A percentile compares a stretch with the other conserved stretches of the same genome.
Conservation (phyloP, 2,329 filamentous ascomycete species). For the Parastagonospora nodorum region DNA sequence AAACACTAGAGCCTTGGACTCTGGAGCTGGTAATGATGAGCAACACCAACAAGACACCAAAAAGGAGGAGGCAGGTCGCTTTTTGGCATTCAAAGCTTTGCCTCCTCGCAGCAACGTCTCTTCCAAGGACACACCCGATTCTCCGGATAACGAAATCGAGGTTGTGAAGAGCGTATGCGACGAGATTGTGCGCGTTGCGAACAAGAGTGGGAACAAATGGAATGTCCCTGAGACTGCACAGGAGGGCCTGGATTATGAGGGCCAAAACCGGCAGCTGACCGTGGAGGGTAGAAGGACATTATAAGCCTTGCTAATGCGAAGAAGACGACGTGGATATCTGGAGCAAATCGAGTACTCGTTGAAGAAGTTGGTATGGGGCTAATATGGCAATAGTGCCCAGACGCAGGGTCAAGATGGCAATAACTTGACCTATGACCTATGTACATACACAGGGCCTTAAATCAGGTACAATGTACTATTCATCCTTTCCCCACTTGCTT, state of each 20-base stretch:
- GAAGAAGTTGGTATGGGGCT: slow-evolving; percentile 91
- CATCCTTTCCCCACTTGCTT: neutral
- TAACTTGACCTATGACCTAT: no score
- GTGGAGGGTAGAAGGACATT: slow-evolving; percentile 70
- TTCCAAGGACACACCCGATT: slow-evolving; percentile 21
- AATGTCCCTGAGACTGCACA: slow-evolving; percentile 28
- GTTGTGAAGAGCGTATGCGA: slow-evolving; percentile 69
- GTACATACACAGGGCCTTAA: neutral
- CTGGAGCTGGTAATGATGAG: slow-evolving; percentile 46
- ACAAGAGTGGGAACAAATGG: slow-evolving; percentile 45
- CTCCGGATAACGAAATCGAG: slow-evolving; percentile 55
- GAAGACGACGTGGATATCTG: slow-evolving; percentile 80
- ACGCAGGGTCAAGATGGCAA: neutral
- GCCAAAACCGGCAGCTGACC: slow-evolving; percentile 22
- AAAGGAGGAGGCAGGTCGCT: slow-evolving; percentile 30
- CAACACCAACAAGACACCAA: slow-evolving; percentile 10
- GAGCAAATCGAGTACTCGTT: slow-evolving; percentile 88
- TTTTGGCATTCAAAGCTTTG: slow-evolving; percentile 63
- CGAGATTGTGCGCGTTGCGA: slow-evolving; percentile 74
- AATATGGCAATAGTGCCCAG: neutral
- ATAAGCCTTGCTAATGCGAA: slow-evolving; percentile 84
- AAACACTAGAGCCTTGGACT: slow-evolving; percentile 79
- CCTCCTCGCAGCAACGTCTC: slow-evolving; percentile 53
- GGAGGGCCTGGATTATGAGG: slow-evolving; percentile 2
- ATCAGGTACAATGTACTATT: neutral